Percentiles rank a stretch among this genome's conserved stretches.
Conservation (phyloP, 305 asterid species). For the Petunia hybrid region DNA sequence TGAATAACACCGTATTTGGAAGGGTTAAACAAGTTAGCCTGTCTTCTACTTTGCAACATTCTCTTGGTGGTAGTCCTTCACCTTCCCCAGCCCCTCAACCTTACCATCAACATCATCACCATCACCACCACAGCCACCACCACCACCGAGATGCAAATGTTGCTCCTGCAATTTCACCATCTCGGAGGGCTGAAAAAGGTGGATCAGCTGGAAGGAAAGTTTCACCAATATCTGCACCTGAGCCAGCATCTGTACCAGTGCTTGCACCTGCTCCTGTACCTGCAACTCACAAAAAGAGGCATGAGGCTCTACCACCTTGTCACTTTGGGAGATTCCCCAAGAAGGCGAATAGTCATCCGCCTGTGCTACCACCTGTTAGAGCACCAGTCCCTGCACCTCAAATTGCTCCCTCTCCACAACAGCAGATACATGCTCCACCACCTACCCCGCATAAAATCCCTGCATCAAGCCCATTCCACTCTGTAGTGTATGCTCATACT, state of each 20-base stretch:
- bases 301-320: slow-evolving; percentile 59
- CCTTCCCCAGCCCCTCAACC: slow-evolving; percentile 63
- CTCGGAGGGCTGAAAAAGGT: slow-evolving; percentile 49
- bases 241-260: slow-evolving; percentile 48
- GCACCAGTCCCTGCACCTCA: slow-evolving; percentile 65
- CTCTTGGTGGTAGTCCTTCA: slow-evolving; percentile 61
- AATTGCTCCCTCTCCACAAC: slow-evolving; percentile 58
- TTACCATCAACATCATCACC: slow-evolving; percentile 49
- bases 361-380: slow-evolving; percentile 45
- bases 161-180: slow-evolving; percentile 73
- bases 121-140: slow-evolving; percentile 53
- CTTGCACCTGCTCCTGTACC: slow-evolving; percentile 55
- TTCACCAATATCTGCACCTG: slow-evolving; percentile 51
- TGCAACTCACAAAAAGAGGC: slow-evolving; percentile 44
- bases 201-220: slow-evolving; percentile 44
- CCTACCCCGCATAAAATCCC: slow-evolving; percentile 49
- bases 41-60: slow-evolving; percentile 73
- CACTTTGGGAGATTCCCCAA: slow-evolving; percentile 59
- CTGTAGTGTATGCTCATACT: slow-evolving; percentile 54
- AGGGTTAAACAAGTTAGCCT: slow-evolving; percentile 93
- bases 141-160: slow-evolving; percentile 46
- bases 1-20: slow-evolving; percentile 88
- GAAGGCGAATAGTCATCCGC: slow-evolving; percentile 51
- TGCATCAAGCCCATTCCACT: slow-evolving; percentile 60
- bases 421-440: slow-evolving; percentile 35